Evolutionary conservation across 306 rosid genomes (phyloP), one percentile per base, ranked within the genome.

Genomic region (Neltuma alba): DNA sequence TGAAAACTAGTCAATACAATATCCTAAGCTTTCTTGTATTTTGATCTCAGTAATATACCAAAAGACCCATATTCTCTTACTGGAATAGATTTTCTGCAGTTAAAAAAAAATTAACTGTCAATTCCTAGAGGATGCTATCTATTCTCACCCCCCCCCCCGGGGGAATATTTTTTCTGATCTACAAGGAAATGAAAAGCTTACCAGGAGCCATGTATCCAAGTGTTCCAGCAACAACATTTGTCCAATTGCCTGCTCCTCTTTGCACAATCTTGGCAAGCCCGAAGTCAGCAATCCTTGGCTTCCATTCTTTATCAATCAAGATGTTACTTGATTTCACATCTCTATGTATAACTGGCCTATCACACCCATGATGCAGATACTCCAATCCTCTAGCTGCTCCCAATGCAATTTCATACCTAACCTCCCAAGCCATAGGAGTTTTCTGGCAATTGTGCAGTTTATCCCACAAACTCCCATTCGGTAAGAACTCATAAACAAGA

Each of bases 161-260:
- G n/a, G n/a, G n/a, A n/a, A n/a, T n/a, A n/a, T n/a, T 57, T 21
- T 67, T 40, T 38, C 16, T 20, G 44, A 68, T 57, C 23, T 18
- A 40, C 23, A 2, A 23, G 4, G n/a, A 50, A 75, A 7, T 10
- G 40, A 36, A 48, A 64, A 63, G 74, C 40, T 78, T 84, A 90
- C 94, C 94, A 9, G 94, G 94, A 81, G 94, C 89, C 55, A 90
- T 83, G 79, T 90, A 90, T 9, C 94, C 94, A 44, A 81, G 81
- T 16, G 94, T 90, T 14, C 94, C 94, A 4, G 92, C 86, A 79
- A 90, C 77, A 75, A 81, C 86, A 57, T 64, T 85, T 2, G 90
- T 80, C 79, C 87, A 82, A 76, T 82, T 88, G 63, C 83, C 87
- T 37, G 62, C 76, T 65, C 61, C 87, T 48, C 88, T 75, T 45